phyloP scores from a whole-genome alignment of 108 stramenopile genomes.

The Discostella pseudostelligera region DNA sequence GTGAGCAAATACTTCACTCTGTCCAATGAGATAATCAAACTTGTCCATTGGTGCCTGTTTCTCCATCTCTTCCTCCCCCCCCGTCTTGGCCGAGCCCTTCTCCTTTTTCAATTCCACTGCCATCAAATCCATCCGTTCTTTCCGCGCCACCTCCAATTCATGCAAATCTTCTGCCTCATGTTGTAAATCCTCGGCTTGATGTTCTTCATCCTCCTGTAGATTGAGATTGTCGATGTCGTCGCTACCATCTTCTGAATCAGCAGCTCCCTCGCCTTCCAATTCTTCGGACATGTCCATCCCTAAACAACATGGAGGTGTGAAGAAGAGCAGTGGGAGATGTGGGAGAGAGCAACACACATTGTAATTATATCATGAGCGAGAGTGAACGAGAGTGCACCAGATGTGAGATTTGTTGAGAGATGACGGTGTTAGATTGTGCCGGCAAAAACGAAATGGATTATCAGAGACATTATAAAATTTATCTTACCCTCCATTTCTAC shows the following conservation, averaged over 20 bases:
- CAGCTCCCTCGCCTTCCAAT: constrained; percentile 18
- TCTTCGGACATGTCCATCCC: constrained; percentile 39
- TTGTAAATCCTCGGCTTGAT: constrained; percentile 17
- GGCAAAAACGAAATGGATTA: no score
- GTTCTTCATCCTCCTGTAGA: background rate
- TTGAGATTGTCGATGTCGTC: constrained; percentile 16
- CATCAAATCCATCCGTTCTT: constrained; percentile 73
- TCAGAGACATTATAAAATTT: no score
- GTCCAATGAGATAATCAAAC: constrained; percentile 90
- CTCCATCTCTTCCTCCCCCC: constrained; percentile 1
- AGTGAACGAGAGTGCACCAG: no score
- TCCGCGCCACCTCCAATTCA: constrained; percentile 66
- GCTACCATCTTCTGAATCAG: constrained; percentile 19
- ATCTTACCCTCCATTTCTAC: constrained; percentile 43
- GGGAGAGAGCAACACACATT: no score
- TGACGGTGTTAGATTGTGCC: no score
- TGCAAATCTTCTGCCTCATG: constrained; percentile 37
- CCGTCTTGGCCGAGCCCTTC: background rate
- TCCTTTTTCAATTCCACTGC: constrained; percentile 48
- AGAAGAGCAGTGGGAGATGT: no score
- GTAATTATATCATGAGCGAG: no score
- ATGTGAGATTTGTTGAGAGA: no score
- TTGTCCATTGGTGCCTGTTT: constrained; percentile 36
- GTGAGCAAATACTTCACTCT: constrained; percentile 98
- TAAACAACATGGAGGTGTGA: background rate